Evolutionary conservation across 169 alveolate genomes (phyloP), one percentile per base, ranked within the genome.

Genomic region (Plasmodium vinckei): DNA sequence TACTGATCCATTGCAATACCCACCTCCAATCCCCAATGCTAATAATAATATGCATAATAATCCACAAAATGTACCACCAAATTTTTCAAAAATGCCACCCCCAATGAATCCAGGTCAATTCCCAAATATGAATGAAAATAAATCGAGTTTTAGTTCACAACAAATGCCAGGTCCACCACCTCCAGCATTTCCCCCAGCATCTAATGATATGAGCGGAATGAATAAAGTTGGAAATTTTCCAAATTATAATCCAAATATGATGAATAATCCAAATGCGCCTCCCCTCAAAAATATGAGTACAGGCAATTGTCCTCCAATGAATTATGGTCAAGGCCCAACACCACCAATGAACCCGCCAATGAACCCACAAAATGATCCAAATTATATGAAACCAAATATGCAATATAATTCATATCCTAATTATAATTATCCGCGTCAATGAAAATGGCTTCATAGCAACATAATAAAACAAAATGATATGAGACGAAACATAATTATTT

Each of bases 311-410:
- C 46, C 70, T 13, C 69, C 25, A 17, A 64, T 77, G 77, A n/a
- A 9, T 51, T 63, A 63, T 54, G 27, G 42, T 44, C 70, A 53
- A 23, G 59, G 65, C 33, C 71, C 71, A 15, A 51, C 75, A 25
- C 88, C 88, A 6, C 88, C 73, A 23, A 57, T 69, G 25, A 21
- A 21, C 23, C 88, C 88, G 7, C 88, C 72, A 21, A 56, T 68
- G 15, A 60, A 60, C 51, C 47, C 33, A 65, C 27, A 33, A 68
- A 71, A 71, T 65, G 88, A 77, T 21, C 44, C 63, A 9, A 68
- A 54, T 77, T 19, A 47, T 15, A 77, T 63, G 12, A 65, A 25
- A 9, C 1, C 75, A 3, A 64, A 64, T 63, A 39, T 49, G 61
- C 87, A 77, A 21, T 77, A 63, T 27, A 59, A 60, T 21, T 42